These are phyloP conservation scores for Senna tora DNA, from an alignment of 306 rosid species.

Conservation along the genomic window DNA sequence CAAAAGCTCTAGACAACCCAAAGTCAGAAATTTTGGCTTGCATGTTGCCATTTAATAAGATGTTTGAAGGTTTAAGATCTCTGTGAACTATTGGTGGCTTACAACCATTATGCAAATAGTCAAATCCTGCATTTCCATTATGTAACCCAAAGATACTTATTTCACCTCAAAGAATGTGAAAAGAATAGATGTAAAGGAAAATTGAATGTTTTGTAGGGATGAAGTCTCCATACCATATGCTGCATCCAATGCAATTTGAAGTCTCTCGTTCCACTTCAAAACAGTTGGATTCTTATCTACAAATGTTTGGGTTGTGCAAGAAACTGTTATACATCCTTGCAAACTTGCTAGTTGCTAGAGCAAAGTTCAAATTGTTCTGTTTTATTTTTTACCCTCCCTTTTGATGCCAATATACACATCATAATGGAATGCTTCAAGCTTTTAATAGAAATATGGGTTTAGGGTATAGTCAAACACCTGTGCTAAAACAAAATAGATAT, in stretches of 20 bases:
- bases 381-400: too few relatives aligned
- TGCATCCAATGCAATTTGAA: constrained; percentile 27
- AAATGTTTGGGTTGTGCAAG: neutral
- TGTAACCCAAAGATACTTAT: neutral
- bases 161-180: too few relatives aligned
- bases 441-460: too few relatives aligned
- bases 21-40: constrained; percentile 49
- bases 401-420: too few relatives aligned
- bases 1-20: constrained; percentile 39
- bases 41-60: constrained; percentile 39
- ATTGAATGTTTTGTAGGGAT: neutral
- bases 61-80: constrained; percentile 49
- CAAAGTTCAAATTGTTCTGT: too few relatives aligned
- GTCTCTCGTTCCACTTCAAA: constrained; percentile 41
- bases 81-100: constrained; percentile 53
- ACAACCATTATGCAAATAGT: constrained; percentile 43
- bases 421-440: too few relatives aligned
- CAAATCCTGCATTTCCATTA: constrained; percentile 34
- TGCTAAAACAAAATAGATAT: too few relatives aligned
- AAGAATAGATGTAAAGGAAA: neutral
- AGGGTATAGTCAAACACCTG: too few relatives aligned
- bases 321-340: too few relatives aligned
- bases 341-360: too few relatives aligned
- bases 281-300: constrained; percentile 14
- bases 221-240: constrained; percentile 25